Percentiles rank a stretch among this genome's conserved stretches.
Conservation (phyloP, 306 rosid genomes). For the Cajanus cajan region DNA sequence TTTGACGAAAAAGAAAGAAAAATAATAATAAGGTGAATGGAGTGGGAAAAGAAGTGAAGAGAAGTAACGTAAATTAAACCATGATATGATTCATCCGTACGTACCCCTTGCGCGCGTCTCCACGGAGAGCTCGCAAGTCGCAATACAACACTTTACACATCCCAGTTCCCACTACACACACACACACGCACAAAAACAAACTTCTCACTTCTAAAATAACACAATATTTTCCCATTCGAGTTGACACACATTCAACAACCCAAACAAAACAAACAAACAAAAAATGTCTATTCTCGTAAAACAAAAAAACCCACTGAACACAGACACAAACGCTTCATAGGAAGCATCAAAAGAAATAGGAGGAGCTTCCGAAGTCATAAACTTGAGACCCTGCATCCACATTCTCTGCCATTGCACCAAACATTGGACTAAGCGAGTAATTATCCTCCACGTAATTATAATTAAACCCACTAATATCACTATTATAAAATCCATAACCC, state of each 20-base stretch:
- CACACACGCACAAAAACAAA: not conserved
- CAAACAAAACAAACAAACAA: too few species aligned
- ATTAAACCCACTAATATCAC: not conserved
- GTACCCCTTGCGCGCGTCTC: too few species aligned
- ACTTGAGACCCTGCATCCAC: slow-evolving; percentile 2
- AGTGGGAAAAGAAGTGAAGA: too few species aligned
- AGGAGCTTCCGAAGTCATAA: slow-evolving; percentile 33
- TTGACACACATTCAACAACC: too few species aligned
- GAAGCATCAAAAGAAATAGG: slow-evolving; percentile 28
- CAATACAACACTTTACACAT: not conserved
- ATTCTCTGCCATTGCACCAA: slow-evolving; percentile 38
- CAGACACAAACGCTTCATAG: too few species aligned
- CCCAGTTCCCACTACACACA: not conserved
- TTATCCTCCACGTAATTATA: slow-evolving; percentile 29
- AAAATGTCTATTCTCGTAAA: too few species aligned
- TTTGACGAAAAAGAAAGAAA: too few species aligned
- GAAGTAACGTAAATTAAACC: too few species aligned
- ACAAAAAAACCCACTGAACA: too few species aligned
- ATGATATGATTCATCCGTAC: too few species aligned
- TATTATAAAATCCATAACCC: not conserved
- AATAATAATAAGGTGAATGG: too few species aligned
- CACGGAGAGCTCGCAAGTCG: too few species aligned
- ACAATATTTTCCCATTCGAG: not conserved
- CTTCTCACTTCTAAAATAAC: not conserved
- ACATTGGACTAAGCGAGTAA: slow-evolving; percentile 29